phyloP scores from a whole-genome alignment of 2,329 filamentous ascomycete genomes.

The Thermothelomyces thermophilus region DNA sequence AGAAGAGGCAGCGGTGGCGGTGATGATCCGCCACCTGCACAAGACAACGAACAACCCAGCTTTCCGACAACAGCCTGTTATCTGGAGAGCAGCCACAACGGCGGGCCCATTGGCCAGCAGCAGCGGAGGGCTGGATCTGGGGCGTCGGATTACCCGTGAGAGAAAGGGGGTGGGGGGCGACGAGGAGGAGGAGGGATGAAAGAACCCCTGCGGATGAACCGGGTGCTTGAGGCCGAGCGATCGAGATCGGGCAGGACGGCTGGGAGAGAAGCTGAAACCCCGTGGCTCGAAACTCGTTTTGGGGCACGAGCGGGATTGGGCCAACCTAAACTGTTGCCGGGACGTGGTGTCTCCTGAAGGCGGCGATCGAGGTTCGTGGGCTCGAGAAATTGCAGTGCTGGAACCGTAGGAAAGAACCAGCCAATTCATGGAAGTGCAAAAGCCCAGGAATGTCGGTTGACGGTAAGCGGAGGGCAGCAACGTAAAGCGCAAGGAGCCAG shows the following conservation, averaged over 20 bases:
- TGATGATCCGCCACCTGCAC: constrained; percentile 6
- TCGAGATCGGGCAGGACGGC: no score
- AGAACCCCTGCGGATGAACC: no score
- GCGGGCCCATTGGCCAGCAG: constrained; percentile 18
- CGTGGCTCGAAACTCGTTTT: neutral
- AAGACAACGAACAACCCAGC: neutral
- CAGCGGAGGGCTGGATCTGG: no score
- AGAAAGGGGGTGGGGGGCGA: neutral
- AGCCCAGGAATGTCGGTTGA: neutral
- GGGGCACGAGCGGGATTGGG: no score
- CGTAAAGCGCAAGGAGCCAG: neutral
- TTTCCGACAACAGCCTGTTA: constrained; percentile 8
- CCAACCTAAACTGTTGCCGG: no score
- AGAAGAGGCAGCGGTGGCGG: constrained; percentile 1
- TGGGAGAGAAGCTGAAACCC: no score
- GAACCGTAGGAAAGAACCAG: neutral
- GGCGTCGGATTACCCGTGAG: no score
- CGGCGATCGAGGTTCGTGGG: neutral
- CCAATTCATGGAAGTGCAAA: neutral
- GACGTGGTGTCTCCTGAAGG: neutral
- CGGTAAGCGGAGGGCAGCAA: neutral
- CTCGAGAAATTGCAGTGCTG: neutral
- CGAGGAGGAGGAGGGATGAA: no score
- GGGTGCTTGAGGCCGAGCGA: no score
- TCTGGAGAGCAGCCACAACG: constrained; percentile 10